These are phyloP conservation scores for Plasmodium gallinaceum DNA, from an alignment of 169 alveolate genomes.

Conservation along the genomic window DNA sequence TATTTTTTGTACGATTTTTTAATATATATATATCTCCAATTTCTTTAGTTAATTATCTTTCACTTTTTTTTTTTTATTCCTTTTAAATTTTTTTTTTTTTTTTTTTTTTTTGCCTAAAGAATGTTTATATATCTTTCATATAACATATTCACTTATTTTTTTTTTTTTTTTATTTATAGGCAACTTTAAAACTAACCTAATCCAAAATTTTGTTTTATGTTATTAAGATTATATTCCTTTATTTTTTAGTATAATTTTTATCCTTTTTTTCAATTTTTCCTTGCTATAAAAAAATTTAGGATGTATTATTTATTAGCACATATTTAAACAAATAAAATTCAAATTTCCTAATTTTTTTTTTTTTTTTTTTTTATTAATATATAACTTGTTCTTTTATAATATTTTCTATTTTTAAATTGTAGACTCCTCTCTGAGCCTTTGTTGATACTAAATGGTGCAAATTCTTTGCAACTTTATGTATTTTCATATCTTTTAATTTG, in stretches of 20 bases:
- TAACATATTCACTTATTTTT: background rate
- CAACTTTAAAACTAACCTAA: constrained; percentile 67
- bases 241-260: constrained; percentile 14
- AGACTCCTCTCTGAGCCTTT: constrained; percentile 67
- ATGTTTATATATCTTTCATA: too few relatives aligned
- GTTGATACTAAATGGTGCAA: constrained; percentile 68
- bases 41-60: too few relatives aligned
- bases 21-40: too few relatives aligned
- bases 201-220: background rate
- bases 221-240: background rate
- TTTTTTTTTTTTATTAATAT: constrained; percentile 16
- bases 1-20: background rate
- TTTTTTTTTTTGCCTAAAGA: too few relatives aligned
- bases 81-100: too few relatives aligned
- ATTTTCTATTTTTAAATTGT: constrained; percentile 68
- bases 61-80: too few relatives aligned
- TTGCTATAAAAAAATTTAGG: constrained; percentile 29
- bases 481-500: constrained; percentile 31
- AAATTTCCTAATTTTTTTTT: constrained; percentile 5
- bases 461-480: constrained; percentile 63
- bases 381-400: constrained; percentile 60
- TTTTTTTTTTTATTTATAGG: constrained; percentile 38
- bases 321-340: background rate
- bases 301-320: background rate
- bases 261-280: constrained; percentile 22